Base-by-base conservation (phyloP, 1,284 basidiomycete species). In the Prillingera fragicola region DNA sequence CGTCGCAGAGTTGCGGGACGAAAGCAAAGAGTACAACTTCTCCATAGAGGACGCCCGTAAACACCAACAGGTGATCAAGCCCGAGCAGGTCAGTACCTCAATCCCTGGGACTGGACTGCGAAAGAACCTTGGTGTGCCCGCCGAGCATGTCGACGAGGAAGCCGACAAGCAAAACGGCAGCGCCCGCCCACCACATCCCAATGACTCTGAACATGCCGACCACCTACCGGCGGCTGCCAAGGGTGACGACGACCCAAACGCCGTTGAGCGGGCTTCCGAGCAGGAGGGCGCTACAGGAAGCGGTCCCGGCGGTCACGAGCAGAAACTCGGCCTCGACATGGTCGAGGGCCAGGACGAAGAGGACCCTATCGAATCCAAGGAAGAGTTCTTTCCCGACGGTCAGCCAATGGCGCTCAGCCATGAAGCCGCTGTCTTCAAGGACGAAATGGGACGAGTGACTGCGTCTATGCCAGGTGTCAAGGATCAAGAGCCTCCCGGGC, bases 401-500 rank as follows among this genome's bases (percentile, higher is more conserved):
- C 28, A 36, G 23, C 39, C 28, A 10, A 41, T 13, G 34, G 34
- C 35, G 5, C 24, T 25, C 15, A 17, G 28, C 15, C 33, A 41
- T 15, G 21, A 17, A 7, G 24, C 6, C 12, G 21, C 15, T 19
- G 24, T 17, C 33, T 42, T 50, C 17, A 59, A 50, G 7, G 57
- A 63, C 41, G 68, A 67, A 45, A 25, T 48, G 8, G 68, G 68
- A 4, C 35, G 56, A 25, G 45, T 48, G 24, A 41, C 45, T 8
- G 9, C 22, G 26, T n/a, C 26, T 14, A 18, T 66, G 15, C 43
- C 54, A 9, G 61, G 47, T 5, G 56, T 67, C n/a, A 67, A 69
- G 45, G 32, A 53, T 1, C 59, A 67, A 31, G 63, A 63, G 33
- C 34, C 48, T 24, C 69, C 69, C 2, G 67, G 69, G 12, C 59